Conservation (phyloP, 352 stramenopile genomes). For the Globisporangium emineosum region DNA sequence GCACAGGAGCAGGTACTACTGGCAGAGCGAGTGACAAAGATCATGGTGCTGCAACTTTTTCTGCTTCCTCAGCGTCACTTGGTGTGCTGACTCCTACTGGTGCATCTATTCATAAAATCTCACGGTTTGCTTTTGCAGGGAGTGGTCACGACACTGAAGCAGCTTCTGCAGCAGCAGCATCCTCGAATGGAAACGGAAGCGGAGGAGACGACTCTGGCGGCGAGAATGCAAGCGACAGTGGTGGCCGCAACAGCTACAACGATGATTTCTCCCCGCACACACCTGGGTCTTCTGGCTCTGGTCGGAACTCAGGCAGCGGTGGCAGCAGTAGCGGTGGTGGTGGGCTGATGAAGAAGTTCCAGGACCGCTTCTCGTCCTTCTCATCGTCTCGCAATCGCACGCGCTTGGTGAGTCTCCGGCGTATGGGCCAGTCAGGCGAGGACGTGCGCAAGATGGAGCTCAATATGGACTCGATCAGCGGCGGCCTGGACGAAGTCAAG, state of each 20-base stretch:
- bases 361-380: slow-evolving; percentile 60
- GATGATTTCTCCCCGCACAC: not conserved
- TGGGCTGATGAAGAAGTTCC: slow-evolving; percentile 81
- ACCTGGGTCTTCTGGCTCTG: slow-evolving; percentile 1
- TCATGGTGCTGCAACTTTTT: slow-evolving; percentile 18
- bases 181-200: slow-evolving; percentile 21
- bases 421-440: slow-evolving; percentile 66
- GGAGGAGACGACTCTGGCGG: slow-evolving; percentile 36
- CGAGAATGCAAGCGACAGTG: slow-evolving; percentile 8
- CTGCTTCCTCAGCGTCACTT: slow-evolving; percentile 21
- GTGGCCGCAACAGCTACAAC: slow-evolving; percentile 9
- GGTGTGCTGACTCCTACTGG: slow-evolving; percentile 51
- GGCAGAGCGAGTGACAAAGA: slow-evolving; percentile 21
- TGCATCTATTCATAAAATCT: slow-evolving; percentile 51
- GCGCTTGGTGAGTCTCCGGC: slow-evolving; percentile 55
- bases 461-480: slow-evolving; percentile 78
- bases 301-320: slow-evolving; percentile 21
- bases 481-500: slow-evolving; percentile 82
- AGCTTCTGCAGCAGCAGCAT: not conserved
- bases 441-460: slow-evolving; percentile 77
- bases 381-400: slow-evolving; percentile 48
- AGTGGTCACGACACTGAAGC: slow-evolving; percentile 25
- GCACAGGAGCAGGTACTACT: slow-evolving; percentile 16
- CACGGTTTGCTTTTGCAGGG: slow-evolving; percentile 35
- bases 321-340: slow-evolving; percentile 20